Conservation (phyloP, 257 asterid genomes). For the Scutellaria minor region DNA sequence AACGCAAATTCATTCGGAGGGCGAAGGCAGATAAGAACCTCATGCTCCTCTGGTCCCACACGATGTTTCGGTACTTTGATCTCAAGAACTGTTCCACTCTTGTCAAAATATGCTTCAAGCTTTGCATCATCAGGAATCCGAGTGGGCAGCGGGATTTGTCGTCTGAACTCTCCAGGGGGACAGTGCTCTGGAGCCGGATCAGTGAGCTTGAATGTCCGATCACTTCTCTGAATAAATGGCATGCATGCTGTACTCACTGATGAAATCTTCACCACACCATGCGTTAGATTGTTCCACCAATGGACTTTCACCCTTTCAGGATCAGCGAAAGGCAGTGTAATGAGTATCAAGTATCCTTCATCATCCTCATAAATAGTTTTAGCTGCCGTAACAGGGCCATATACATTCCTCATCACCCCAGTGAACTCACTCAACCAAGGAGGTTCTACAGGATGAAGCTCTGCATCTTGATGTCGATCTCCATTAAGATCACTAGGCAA, state of each 20-base stretch:
- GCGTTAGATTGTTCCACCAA: constrained; percentile 60
- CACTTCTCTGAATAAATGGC: constrained; percentile 69
- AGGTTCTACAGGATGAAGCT: constrained; percentile 44
- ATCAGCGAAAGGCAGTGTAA: constrained; percentile 54
- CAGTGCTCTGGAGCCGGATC: constrained; percentile 84
- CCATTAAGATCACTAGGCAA: constrained; percentile 35
- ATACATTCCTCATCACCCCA: constrained; percentile 57
- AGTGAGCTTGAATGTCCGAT: constrained; percentile 62
- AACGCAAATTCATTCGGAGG: constrained; percentile 66
- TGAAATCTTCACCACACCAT: constrained; percentile 76
- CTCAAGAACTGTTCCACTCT: constrained; percentile 69
- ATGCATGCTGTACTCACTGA: constrained; percentile 61
- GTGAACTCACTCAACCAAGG: constrained; percentile 54
- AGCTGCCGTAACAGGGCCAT: constrained; percentile 61
- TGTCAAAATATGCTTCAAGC: constrained; percentile 80
- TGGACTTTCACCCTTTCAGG: constrained; percentile 61
- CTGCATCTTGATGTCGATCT: constrained; percentile 41
- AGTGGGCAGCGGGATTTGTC: constrained; percentile 69
- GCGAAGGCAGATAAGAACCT: constrained; percentile 76
- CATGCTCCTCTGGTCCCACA: constrained; percentile 79
- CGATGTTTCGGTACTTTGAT: constrained; percentile 75
- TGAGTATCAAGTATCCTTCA: constrained; percentile 57
- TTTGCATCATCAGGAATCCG: constrained; percentile 79
- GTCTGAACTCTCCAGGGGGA: constrained; percentile 72
- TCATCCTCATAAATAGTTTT: constrained; percentile 63